Evolutionary conservation across 2,329 filamentous ascomycete genomes (phyloP), one percentile per base, ranked within the genome.

Genomic region (Colletotrichum sp.): DNA sequence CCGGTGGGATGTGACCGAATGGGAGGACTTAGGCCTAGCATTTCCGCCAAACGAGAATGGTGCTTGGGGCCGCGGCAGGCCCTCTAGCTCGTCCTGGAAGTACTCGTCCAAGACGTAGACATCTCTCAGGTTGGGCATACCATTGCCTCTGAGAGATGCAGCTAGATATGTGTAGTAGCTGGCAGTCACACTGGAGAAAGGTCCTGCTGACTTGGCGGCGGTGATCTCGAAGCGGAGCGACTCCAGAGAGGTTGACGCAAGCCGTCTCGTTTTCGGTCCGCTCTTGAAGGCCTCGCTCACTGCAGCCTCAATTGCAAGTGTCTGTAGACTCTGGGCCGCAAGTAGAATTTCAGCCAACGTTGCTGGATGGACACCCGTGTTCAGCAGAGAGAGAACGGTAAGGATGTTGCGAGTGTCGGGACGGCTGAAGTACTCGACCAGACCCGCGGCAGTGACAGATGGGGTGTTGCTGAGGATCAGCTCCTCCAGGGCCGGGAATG

Each of bases 81-180:
- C 88, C 58, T 96, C 89, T 7, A 98, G 90, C 13, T 93, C 90
- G 78, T 98, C 95, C 3, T 96, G 93, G 82, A 98, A 98, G 65
- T 91, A 89, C 30, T 94, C 91, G 80, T 98, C 96, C 66, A 95
- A 94, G 21, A 98, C 96, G 82, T 97, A 98, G 9, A 98, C 90
- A 26, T 93, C 91, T 43, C 89, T 89, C 10, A 98, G 89, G 43
- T 90, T 90, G 2, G 96, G 95, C 9, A 98, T 89, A 9, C 92
- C 90, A 76, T 93, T 94, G 18, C 92, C 90, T 75, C 97, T 91
- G 36, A 98, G 90, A 0, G 95, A 98, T n/a, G 91, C 91, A 30
- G 95, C 93, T 24, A 98, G 91, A 84, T 98, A 98, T 76, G 92
- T 91, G 84, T 98, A 98, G 86, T 98, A 97, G 21, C 89, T 90